A percentile compares a stretch with the other conserved stretches of the same genome.
Evolutionary conservation across 140 eudicot species (phyloP).

Genomic region (Anethum foeniculum): DNA sequence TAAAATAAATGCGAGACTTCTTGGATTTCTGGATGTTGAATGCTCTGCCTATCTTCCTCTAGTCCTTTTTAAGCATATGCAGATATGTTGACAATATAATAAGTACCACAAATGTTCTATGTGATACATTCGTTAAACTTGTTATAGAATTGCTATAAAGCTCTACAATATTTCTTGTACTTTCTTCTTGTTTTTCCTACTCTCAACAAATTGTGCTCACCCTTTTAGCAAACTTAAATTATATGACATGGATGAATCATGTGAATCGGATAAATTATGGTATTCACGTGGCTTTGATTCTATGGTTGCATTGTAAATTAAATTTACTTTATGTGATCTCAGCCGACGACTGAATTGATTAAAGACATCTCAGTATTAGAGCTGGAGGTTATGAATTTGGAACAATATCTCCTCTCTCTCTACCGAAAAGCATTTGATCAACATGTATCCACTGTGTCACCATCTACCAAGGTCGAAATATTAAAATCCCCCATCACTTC

Average conservation of each 20-base stretch:
- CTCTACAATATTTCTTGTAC: not conserved
- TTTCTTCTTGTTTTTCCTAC: not conserved
- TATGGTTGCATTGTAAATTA: not conserved
- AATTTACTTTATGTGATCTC: conserved; percentile 19
- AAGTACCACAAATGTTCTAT: not conserved
- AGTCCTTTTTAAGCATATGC: not conserved
- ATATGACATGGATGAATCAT: not conserved
- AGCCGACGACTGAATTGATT: conserved; percentile 87
- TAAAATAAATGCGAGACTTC: not conserved
- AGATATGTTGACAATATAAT: not conserved
- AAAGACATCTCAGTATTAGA: conserved; percentile 83
- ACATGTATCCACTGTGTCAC: conserved; percentile 59
- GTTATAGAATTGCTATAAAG: not conserved
- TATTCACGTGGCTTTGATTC: not conserved
- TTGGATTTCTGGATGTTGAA: not conserved
- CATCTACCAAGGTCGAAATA: conserved; percentile 34
- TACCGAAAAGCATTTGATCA: conserved; percentile 92
- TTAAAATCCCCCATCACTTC: conserved; percentile 42
- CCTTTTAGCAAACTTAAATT: not conserved
- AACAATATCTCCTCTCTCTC: conserved; percentile 85
- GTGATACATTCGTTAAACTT: not conserved
- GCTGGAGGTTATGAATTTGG: conserved; percentile 77
- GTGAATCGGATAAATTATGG: not conserved
- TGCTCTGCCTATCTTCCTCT: not conserved
- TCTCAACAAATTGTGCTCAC: not conserved